Evolutionary conservation across 108 stramenopile species (phyloP), one percentile per base, ranked within the genome.

Genomic region (Discostella pseudostelligera): DNA sequence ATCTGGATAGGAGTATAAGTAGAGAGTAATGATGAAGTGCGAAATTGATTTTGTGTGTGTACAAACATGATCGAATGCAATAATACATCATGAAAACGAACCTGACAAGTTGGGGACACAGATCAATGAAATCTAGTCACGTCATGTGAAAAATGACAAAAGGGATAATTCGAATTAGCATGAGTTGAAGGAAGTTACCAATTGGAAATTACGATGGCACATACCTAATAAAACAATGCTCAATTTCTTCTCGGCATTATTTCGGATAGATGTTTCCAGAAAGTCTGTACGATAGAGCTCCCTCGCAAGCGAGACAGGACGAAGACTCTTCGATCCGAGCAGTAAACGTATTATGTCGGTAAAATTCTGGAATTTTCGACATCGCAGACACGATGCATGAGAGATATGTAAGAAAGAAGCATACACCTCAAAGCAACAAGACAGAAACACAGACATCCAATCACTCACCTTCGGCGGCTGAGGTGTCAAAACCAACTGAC

Each of bases 251-350:
- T 55, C 70, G 14, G 70, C 62, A 14, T 24, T 65, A 29, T 63
- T 62, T 11, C 70, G 37, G 7, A 70, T 2, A 11, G 44, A 65
- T 14, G 12, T 29, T 13, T 64, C 51, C 10, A 70, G 50, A 0
- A 56, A 14, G 29, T 64, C 70, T 35, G 55, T 55, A 5, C 5
- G 32, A 32, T 70, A 70, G 14, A 70, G 37, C 16, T 56, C 20
- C 17, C 62, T 70, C 9, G 25, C 62, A 13, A 70, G 50, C 3
- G 70, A 70, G 11, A 70, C 25, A 8, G 70, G 70, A 9, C 63
- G 62, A 21, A 70, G 54, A 65, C 70, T 70, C 20, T 54, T 63
- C 21, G 40, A 6, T 14, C 70, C 70, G 35, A 51, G 9, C 39
- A 70, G 11, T 21, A 64, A 28, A 20, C 21, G 10, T 8, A 63